Evolutionary conservation across 495 filamentous ascomycete species (phyloP).

Genomic region (Neurospora sp.): DNA sequence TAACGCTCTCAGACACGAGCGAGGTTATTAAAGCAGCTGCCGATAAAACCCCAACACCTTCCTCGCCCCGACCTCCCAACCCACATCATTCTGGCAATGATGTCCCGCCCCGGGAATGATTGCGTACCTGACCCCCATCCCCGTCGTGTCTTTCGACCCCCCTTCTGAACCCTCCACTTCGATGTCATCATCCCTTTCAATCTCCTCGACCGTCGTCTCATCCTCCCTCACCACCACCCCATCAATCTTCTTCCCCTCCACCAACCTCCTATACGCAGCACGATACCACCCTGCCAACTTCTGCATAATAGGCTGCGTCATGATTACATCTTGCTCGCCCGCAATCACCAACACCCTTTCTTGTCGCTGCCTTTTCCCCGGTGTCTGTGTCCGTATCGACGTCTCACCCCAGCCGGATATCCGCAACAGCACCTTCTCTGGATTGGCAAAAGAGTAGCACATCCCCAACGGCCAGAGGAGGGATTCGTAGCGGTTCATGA

Average conservation of each 20-base stretch:
- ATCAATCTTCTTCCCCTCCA: constrained; percentile 75
- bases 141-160: constrained; percentile 6
- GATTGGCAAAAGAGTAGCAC: constrained; percentile 28
- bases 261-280: constrained; percentile 30
- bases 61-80: constrained; percentile 27
- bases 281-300: constrained; percentile 40
- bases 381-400: neutral
- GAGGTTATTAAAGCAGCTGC: constrained; percentile 4
- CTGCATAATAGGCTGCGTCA: constrained; percentile 14
- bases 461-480: constrained; percentile 36
- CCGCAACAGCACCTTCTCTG: constrained; percentile 21
- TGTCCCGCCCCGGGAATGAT: constrained; percentile 29
- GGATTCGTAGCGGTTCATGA: constrained; percentile 32
- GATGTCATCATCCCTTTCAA: constrained; percentile 43
- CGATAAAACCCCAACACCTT: constrained; percentile 27
- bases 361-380: neutral
- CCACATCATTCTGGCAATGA: constrained; percentile 37
- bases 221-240: constrained; percentile 52
- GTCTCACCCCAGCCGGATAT: constrained; percentile 19
- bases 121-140: constrained; percentile 22
- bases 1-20: neutral
- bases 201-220: constrained; percentile 9
- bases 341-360: constrained; percentile 29
- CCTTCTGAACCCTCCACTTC: constrained; percentile 25
- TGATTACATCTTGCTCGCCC: constrained; percentile 23